These are phyloP conservation scores for Coelastrella sp. DNA, from an alignment of 139 green algal species.

Conservation along the genomic window DNA sequence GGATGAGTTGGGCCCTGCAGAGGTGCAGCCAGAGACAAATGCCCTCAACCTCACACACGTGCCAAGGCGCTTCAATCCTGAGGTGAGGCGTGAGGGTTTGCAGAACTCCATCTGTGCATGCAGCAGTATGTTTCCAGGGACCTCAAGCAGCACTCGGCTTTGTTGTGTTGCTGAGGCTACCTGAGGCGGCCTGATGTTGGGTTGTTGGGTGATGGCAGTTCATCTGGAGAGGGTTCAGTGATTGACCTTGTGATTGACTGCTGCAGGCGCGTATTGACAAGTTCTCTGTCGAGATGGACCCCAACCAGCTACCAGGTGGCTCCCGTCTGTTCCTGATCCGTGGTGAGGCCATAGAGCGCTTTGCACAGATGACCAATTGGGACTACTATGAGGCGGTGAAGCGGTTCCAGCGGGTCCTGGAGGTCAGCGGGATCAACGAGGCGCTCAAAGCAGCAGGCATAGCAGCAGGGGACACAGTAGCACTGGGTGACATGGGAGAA, in stretches of 20 bases:
- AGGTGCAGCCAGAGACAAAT: constrained; percentile 60
- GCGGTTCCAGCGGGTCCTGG: constrained; percentile 72
- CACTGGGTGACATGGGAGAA: constrained; percentile 75
- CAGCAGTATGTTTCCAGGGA: no score
- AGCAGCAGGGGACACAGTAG: constrained; percentile 82
- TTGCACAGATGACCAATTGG: constrained; percentile 96
- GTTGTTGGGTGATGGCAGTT: no score
- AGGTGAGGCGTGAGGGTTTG: not conserved
- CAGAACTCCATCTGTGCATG: no score
- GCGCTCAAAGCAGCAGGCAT: constrained; percentile 61
- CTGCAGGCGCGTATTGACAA: constrained; percentile 71
- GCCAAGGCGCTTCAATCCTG: constrained; percentile 43
- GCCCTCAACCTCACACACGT: constrained; percentile 68
- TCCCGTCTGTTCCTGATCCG: constrained; percentile 62
- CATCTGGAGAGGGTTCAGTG: no score
- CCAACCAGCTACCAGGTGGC: constrained; percentile 29
- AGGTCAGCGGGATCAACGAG: constrained; percentile 74
- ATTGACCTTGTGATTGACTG: not conserved
- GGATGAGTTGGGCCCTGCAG: constrained; percentile 63
- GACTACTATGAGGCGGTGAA: constrained; percentile 92
- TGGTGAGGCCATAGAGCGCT: constrained; percentile 84
- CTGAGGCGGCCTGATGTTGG: no score
- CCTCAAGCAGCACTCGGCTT: no score
- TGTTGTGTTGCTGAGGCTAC: no score
- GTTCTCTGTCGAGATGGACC: constrained; percentile 73